Evolutionary conservation across 2,329 filamentous ascomycete species (phyloP).

Genomic region (Trichoderma simmonsii): DNA sequence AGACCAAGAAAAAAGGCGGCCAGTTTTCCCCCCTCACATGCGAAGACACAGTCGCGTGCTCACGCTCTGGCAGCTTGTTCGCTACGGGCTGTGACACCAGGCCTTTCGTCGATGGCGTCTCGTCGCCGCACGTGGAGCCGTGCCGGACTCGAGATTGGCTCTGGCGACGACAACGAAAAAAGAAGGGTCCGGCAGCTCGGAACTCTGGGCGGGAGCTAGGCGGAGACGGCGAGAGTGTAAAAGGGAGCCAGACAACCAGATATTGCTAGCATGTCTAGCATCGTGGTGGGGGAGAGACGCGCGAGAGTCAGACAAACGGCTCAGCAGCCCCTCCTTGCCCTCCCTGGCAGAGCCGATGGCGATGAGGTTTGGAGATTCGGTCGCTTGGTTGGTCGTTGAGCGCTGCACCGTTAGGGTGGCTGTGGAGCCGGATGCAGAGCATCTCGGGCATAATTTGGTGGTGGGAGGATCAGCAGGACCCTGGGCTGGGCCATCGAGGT

Average conservation of each 20-base stretch:
- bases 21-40: background rate
- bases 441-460: constrained; percentile 1
- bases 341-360: background rate
- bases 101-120: constrained; percentile 17
- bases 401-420: background rate
- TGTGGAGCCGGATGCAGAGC: constrained; percentile 5
- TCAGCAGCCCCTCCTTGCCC: constrained; percentile 2
- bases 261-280: background rate
- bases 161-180: background rate
- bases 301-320: constrained; percentile 5
- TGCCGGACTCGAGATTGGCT: constrained; percentile 21
- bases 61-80: constrained; percentile 6
- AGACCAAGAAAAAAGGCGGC: background rate
- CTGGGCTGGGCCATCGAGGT: background rate
- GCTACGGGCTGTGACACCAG: constrained; percentile 3
- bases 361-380: constrained; percentile 5
- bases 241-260: background rate
- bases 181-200: constrained; percentile 11
- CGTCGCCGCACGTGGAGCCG: constrained; percentile 23
- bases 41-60: constrained; percentile 11
- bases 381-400: background rate
- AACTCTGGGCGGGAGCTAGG: constrained; percentile 3
- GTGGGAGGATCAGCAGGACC: constrained; percentile 3
- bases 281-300: background rate
- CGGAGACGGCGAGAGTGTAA: background rate